Evolutionary conservation across 1,139 yeast genomes (phyloP), one percentile per base, ranked within the genome.

Genomic region (Candida neerlandica): DNA sequence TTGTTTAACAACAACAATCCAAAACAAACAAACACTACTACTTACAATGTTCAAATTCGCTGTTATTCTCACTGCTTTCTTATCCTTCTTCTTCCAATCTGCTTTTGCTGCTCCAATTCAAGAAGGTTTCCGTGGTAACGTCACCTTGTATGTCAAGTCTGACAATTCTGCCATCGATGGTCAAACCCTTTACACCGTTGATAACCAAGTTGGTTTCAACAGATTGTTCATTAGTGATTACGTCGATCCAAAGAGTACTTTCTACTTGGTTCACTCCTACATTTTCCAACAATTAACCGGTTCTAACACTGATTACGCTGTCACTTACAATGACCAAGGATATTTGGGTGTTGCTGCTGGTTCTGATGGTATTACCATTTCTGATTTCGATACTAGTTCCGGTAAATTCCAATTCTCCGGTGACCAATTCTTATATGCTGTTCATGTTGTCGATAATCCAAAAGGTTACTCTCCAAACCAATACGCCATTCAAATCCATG

Each of bases 51-150:
- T 16, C 14, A 32, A 41, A 32, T 14, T 41, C 14, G 30, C 44
- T 41, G 15, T 30, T 32, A 21, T 41, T 19, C 15, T 41, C 19
- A 14, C 44, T 41, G 44, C 44, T 41, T 41, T 41, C 30, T 41
- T 41, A 6, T 21, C 38, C 23, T 41, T 41, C 12, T 41, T 41
- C 30, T 29, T 32, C 39, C 34, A 41, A 29, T 41, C 44, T 9
- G 39, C 30, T 21, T n/a, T 41, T 19, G 44, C 44, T 32, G 29
- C 39, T 41, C 44, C 44, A 41, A 41, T 41, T 15, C 39, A 41
- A 21, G 14, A 12, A 12, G 39, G 44, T 21, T 41, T 19, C 39
- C 44, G 44, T 41, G 44, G 37, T 41, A 41, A 32, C n/a, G 30
- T 41, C 14, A 41, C 44, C 11, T 41, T 41, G 30, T 32, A 16